Conservation (phyloP, 805 yeast genomes). For the Saccharomyces mikatae region DNA sequence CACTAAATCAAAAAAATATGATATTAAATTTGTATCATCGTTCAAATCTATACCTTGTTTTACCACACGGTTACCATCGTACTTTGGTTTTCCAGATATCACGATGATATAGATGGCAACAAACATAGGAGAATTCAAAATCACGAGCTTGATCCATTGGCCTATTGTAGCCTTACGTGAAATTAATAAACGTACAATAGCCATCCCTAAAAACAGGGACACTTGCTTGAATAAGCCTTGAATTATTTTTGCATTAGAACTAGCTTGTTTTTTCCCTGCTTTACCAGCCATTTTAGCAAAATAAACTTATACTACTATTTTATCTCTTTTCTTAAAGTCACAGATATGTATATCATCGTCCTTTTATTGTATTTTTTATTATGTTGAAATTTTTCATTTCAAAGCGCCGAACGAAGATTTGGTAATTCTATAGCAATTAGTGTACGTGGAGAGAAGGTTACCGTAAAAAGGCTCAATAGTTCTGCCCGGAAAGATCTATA, state of each 20-base stretch:
- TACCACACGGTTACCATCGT: slow-evolving; percentile 23
- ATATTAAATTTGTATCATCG: slow-evolving; percentile 40
- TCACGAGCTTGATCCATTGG: slow-evolving; percentile 14
- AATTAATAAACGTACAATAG: slow-evolving; percentile 33
- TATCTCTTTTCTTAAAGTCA: slow-evolving; percentile 3
- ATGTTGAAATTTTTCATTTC: background rate
- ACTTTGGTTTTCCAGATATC: slow-evolving; percentile 42
- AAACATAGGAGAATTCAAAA: slow-evolving; percentile 29
- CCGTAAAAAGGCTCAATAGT: background rate
- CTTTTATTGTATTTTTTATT: slow-evolving; percentile 1
- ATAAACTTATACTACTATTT: background rate
- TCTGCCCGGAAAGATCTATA: background rate
- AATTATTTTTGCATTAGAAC: slow-evolving; percentile 16
- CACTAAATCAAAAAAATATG: slow-evolving; percentile 47
- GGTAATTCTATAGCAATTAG: background rate
- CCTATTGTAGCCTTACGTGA: slow-evolving; percentile 8
- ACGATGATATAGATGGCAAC: slow-evolving; percentile 39
- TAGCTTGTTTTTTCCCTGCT: slow-evolving; percentile 47
- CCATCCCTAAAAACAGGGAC: slow-evolving; percentile 24
- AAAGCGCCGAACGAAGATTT: background rate
- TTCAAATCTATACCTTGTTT: slow-evolving; percentile 42
- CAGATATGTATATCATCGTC: background rate
- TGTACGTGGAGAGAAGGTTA: background rate
- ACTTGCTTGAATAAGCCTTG: slow-evolving; percentile 18
- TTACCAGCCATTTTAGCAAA: slow-evolving; percentile 44